phyloP scores from a whole-genome alignment of 2,329 filamentous ascomycete species.

The Didymella arachidicola region DNA sequence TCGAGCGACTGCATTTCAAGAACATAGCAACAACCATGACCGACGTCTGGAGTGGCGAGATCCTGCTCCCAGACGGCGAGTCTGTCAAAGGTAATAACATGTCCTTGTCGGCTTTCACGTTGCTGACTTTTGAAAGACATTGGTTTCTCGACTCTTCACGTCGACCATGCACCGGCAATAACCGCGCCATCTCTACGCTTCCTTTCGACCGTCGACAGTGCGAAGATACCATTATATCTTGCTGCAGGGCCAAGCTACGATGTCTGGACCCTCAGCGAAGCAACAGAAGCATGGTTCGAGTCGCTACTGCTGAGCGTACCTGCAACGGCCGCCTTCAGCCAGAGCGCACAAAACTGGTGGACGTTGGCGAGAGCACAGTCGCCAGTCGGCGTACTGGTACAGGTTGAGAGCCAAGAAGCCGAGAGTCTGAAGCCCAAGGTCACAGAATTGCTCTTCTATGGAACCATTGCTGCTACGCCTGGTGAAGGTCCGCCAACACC shows the following conservation, averaged over 20 bases:
- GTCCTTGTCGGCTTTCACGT: background rate
- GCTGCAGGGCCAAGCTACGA: conserved; percentile 48
- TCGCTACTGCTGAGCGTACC: conserved; percentile 42
- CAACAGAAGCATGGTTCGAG: conserved; percentile 53
- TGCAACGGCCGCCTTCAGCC: background rate
- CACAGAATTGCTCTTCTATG: conserved; percentile 59
- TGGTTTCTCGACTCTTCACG: conserved; percentile 35
- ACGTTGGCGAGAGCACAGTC: conserved; percentile 47
- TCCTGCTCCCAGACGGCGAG: conserved; percentile 39
- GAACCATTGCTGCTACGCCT: conserved; percentile 37
- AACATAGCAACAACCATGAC: conserved; percentile 30
- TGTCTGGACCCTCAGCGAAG: conserved; percentile 47
- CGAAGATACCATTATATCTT: conserved; percentile 52
- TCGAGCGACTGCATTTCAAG: background rate
- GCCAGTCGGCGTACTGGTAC: conserved; percentile 51
- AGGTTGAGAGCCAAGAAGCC: conserved; percentile 29
- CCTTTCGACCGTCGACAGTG: conserved; percentile 51
- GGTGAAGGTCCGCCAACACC: conserved; percentile 41
- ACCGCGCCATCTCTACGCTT: conserved; percentile 41
- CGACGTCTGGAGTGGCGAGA: conserved; percentile 47
- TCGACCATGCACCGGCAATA: conserved; percentile 28
- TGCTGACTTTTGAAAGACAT: conserved; percentile 34
- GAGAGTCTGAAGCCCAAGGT: conserved; percentile 27
- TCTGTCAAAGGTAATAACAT: conserved; percentile 35
- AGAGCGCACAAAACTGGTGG: conserved; percentile 48